These are phyloP conservation scores for Zychaea mexicana DNA, from an alignment of 371 early-diverging fungal genomes.

Conservation along the genomic window DNA sequence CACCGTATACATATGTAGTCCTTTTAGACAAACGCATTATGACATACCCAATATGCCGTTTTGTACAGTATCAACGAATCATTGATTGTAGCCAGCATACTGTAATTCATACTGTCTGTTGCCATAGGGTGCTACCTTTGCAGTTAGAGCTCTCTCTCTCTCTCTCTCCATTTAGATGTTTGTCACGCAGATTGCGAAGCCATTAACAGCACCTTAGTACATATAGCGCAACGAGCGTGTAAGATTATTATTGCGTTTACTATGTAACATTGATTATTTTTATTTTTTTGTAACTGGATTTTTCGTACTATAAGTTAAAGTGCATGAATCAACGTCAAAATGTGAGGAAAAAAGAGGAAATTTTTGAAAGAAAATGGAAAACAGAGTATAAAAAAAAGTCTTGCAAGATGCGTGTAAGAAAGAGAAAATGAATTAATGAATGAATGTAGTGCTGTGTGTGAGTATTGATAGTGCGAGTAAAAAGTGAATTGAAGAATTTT, in stretches of 20 bases:
- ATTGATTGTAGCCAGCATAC: too few species aligned
- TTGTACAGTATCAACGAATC: too few species aligned
- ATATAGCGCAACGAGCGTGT: neutral
- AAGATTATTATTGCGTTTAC: neutral
- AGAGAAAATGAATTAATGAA: slow-evolving; percentile 7
- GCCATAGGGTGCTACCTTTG: too few species aligned
- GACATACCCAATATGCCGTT: too few species aligned
- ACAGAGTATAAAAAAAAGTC: neutral
- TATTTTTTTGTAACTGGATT: neutral
- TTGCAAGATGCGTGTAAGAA: neutral
- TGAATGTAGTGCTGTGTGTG: neutral
- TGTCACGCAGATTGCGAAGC: too few species aligned
- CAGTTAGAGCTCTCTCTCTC: too few species aligned
- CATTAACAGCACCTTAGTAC: too few species aligned
- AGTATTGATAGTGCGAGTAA: too few species aligned
- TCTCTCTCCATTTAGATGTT: too few species aligned
- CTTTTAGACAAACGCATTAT: too few species aligned
- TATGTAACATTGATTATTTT: slow-evolving; percentile 3
- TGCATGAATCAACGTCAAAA: neutral
- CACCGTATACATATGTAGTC: too few species aligned
- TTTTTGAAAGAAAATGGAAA: neutral
- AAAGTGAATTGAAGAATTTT: slow-evolving; percentile 2
- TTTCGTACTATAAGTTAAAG: neutral
- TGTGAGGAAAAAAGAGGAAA: neutral
- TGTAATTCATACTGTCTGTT: too few species aligned